A percentile compares a stretch with the other conserved stretches of the same genome.
Conservation (phyloP, 108 stramenopile species). For the Nitzschia palea region DNA sequence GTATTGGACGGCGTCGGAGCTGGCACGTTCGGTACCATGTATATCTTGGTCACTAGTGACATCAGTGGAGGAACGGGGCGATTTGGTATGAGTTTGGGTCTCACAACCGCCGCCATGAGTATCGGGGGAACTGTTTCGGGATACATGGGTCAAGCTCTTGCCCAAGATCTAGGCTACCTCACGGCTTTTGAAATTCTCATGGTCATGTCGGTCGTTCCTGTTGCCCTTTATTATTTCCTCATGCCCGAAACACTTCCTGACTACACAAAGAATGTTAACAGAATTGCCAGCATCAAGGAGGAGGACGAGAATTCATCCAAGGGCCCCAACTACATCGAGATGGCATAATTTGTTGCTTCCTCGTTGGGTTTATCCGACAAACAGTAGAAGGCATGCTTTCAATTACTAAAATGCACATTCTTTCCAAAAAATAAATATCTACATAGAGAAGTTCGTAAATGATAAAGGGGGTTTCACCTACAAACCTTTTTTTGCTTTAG, state of each 20-base stretch:
- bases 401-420: no score
- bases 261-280: background rate
- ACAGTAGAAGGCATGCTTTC: no score
- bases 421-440: no score
- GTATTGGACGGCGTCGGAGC: constrained; percentile 89
- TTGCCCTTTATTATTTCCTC: constrained; percentile 63
- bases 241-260: constrained; percentile 85
- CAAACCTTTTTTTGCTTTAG: no score
- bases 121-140: constrained; percentile 92
- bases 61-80: constrained; percentile 84
- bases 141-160: constrained; percentile 82
- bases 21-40: constrained; percentile 89
- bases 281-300: constrained; percentile 23
- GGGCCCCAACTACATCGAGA: constrained; percentile 25
- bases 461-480: no score
- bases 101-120: constrained; percentile 86
- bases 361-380: no score
- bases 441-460: no score
- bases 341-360: constrained; percentile 22
- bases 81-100: constrained; percentile 76
- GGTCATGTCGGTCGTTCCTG: constrained; percentile 74
- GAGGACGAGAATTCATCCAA: constrained; percentile 28
- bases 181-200: constrained; percentile 76
- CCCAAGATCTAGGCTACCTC: constrained; percentile 75
- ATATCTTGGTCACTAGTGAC: constrained; percentile 88